These are phyloP conservation scores for Pseudonitzschia pungens DNA, from an alignment of 108 stramenopile genomes.

Conservation along the genomic window DNA sequence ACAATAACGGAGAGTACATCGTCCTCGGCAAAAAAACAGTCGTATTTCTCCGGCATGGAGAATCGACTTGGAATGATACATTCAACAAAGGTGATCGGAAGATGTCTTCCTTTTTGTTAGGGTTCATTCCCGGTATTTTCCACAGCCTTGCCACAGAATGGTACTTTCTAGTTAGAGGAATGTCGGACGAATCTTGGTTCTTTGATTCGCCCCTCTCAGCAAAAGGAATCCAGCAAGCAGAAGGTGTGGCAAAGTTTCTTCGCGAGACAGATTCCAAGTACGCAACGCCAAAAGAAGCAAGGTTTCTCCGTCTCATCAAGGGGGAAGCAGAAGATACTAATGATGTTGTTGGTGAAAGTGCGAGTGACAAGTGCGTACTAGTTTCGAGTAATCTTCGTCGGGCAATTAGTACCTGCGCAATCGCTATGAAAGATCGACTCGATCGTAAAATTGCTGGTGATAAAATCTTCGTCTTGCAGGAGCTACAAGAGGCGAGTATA, in stretches of 20 bases:
- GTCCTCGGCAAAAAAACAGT: constrained; percentile 64
- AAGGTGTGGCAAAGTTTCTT: constrained; percentile 56
- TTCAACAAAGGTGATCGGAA: constrained; percentile 80
- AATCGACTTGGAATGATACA: constrained; percentile 87
- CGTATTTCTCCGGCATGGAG: constrained; percentile 82
- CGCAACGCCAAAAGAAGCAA: constrained; percentile 48
- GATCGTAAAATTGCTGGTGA: constrained; percentile 41
- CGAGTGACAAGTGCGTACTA: not conserved
- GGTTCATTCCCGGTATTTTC: constrained; percentile 74
- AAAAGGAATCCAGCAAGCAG: constrained; percentile 67
- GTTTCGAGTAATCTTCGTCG: constrained; percentile 77
- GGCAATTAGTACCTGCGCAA: constrained; percentile 78
- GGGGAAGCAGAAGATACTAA: constrained; percentile 37
- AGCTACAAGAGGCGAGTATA: constrained; percentile 82
- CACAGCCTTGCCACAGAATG: constrained; percentile 55
- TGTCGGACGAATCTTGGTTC: constrained; percentile 76
- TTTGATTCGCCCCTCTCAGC: constrained; percentile 72
- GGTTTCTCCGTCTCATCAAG: constrained; percentile 40
- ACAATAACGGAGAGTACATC: constrained; percentile 15
- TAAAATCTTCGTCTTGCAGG: constrained; percentile 58
- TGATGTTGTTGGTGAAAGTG: not conserved
- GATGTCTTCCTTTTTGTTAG: constrained; percentile 50
- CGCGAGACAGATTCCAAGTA: constrained; percentile 43
- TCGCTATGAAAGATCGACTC: constrained; percentile 71
- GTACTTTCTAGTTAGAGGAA: constrained; percentile 63